phyloP scores from a whole-genome alignment of 1,139 yeast genomes.

The Candida sp. region DNA sequence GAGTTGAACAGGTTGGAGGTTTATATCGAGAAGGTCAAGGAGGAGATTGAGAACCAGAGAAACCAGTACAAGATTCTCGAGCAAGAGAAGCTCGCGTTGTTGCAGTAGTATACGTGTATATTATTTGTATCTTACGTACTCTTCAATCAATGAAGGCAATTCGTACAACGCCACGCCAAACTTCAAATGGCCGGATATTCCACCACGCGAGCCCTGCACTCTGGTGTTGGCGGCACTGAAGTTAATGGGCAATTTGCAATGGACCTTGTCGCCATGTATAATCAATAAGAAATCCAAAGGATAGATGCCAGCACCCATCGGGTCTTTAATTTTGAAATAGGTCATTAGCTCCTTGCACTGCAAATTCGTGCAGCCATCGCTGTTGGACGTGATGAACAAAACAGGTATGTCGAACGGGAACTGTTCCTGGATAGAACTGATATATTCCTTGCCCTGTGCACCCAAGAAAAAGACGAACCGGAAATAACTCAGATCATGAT shows the following conservation, averaged over 20 bases:
- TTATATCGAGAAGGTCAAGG: slow-evolving; percentile 65
- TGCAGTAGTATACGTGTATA: slow-evolving; percentile 27
- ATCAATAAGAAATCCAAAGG: slow-evolving; percentile 47
- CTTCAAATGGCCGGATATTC: slow-evolving; percentile 13
- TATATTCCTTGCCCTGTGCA: slow-evolving; percentile 32
- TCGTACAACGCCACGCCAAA: slow-evolving; percentile 25
- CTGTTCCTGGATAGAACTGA: slow-evolving; percentile 12
- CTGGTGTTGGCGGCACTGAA: neutral
- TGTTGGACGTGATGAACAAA: slow-evolving; percentile 14
- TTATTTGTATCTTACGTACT: slow-evolving; percentile 8
- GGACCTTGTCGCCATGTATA: slow-evolving; percentile 27
- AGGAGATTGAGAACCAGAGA: slow-evolving; percentile 57
- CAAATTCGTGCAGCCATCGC: slow-evolving; percentile 12
- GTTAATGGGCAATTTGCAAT: slow-evolving; percentile 27
- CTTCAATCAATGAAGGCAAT: slow-evolving; percentile 14
- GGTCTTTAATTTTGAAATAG: slow-evolving; percentile 39
- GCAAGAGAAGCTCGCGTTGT: slow-evolving; percentile 45
- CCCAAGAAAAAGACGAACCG: slow-evolving; percentile 29
- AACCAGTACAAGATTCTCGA: slow-evolving; percentile 57
- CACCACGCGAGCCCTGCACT: slow-evolving; percentile 2
- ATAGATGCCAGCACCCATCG: slow-evolving; percentile 56
- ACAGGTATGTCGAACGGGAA: slow-evolving; percentile 18
- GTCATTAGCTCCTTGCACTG: slow-evolving; percentile 26
- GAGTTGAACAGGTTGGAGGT: slow-evolving; percentile 76
- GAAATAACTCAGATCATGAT: slow-evolving; percentile 8